Evolutionary conservation across 2,329 filamentous ascomycete genomes (phyloP).

Genomic region (Aureobasidium pullulans): DNA sequence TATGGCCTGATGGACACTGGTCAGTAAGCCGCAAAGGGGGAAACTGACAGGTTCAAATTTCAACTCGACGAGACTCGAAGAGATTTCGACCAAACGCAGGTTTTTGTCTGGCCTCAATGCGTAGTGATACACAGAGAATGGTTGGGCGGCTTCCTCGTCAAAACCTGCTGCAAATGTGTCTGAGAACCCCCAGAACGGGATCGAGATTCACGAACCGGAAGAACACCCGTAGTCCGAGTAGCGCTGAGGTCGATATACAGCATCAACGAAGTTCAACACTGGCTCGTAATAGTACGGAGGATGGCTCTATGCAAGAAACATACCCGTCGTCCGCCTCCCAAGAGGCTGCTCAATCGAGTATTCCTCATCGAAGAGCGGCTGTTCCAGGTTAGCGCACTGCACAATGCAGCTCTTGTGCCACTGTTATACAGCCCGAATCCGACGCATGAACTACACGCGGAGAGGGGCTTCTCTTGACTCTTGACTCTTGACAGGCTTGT

Average conservation of each 20-base stretch:
- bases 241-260: neutral
- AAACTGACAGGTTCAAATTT: conserved; percentile 6
- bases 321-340: neutral
- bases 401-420: neutral
- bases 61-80: conserved; percentile 6
- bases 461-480: neutral
- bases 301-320: neutral
- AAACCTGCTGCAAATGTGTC: neutral
- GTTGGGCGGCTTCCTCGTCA: conserved; percentile 7
- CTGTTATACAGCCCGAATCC: conserved; percentile 6
- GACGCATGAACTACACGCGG: conserved; percentile 14
- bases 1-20: conserved; percentile 1
- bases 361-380: neutral
- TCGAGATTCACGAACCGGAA: neutral
- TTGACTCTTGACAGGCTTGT: conserved; percentile 4
- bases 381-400: neutral
- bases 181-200: neutral
- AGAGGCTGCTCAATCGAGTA: neutral
- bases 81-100: neutral
- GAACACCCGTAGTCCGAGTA: neutral
- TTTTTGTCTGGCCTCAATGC: neutral
- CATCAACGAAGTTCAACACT: neutral
- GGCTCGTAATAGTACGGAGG: neutral
- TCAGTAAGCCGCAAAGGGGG: neutral
- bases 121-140: conserved; percentile 1